A percentile compares a stretch with the other conserved stretches of the same genome.
Conservation (phyloP, 257 asterid genomes). For the Solanum ahanhuiri region DNA sequence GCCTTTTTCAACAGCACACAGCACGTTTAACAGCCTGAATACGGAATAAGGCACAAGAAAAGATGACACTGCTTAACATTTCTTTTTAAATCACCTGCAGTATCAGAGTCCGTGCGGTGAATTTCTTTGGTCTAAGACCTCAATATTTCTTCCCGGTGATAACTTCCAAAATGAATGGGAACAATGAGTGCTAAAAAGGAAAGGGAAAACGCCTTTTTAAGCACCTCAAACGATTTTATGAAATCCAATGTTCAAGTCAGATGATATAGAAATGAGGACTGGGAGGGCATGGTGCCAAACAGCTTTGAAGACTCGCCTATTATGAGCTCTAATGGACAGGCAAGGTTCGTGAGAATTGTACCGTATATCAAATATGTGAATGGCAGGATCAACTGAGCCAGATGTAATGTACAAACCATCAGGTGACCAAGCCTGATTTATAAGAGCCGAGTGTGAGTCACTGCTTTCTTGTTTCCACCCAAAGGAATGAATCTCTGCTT, state of each 20-base stretch:
- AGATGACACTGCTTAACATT: not conserved
- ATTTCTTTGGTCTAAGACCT: not conserved
- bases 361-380: slow-evolving; percentile 82
- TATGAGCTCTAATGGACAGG: slow-evolving; percentile 72
- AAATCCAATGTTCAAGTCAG: slow-evolving; percentile 75
- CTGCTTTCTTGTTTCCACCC: slow-evolving; percentile 95
- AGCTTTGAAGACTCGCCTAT: slow-evolving; percentile 88
- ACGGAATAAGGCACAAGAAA: not conserved
- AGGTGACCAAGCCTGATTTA: slow-evolving; percentile 91
- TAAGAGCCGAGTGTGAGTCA: slow-evolving; percentile 80
- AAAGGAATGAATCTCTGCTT: slow-evolving; percentile 44
- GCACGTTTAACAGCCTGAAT: not conserved
- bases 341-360: slow-evolving; percentile 49
- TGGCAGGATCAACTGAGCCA: slow-evolving; percentile 78
- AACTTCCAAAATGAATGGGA: not conserved
- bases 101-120: not conserved
- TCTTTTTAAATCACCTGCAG: not conserved
- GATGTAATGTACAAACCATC: slow-evolving; percentile 74
- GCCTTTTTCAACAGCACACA: not conserved
- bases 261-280: slow-evolving; percentile 76
- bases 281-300: slow-evolving; percentile 81
- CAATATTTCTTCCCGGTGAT: not conserved
- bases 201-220: not conserved
- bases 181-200: not conserved
- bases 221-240: slow-evolving; percentile 32